These are phyloP conservation scores for Cordyceps militaris DNA, from an alignment of 2,329 filamentous ascomycete species.

Conservation along the genomic window DNA sequence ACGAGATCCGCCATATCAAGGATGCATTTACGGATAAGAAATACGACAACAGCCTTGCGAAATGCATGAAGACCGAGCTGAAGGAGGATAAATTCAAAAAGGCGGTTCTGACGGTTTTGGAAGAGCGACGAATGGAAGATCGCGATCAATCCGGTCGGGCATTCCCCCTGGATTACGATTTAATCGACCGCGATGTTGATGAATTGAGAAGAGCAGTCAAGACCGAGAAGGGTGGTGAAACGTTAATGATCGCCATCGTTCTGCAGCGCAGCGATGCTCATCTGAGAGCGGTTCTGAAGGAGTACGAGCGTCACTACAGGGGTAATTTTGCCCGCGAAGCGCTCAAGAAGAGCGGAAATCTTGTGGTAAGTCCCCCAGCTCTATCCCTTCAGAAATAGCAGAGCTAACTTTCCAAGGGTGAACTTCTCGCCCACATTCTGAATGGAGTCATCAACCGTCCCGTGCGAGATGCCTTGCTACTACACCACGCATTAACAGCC, in stretches of 20 bases:
- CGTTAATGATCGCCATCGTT: conserved; percentile 78
- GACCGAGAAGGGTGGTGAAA: conserved; percentile 76
- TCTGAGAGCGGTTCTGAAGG: conserved; percentile 67
- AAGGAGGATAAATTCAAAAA: conserved; percentile 95
- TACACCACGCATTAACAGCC: conserved; percentile 81
- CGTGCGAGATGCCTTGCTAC: conserved; percentile 81
- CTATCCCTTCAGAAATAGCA: conserved; percentile 1
- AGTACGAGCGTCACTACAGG: conserved; percentile 66
- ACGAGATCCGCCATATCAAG: conserved; percentile 83
- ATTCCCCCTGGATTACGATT: conserved; percentile 48
- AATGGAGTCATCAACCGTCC: conserved; percentile 96
- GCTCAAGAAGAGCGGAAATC: conserved; percentile 79
- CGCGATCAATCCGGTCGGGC: conserved; percentile 55
- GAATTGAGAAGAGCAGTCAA: conserved; percentile 62
- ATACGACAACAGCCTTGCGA: conserved; percentile 71
- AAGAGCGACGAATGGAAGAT: conserved; percentile 79
- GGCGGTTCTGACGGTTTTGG: conserved; percentile 75
- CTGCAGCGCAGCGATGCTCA: conserved; percentile 75
- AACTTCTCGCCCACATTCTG: conserved; percentile 88
- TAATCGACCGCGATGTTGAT: conserved; percentile 65
- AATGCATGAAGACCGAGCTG: conserved; percentile 87
- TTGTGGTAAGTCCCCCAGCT: conserved; percentile 63
- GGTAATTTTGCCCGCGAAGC: conserved; percentile 85
- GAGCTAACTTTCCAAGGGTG: conserved; percentile 54
- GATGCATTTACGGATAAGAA: conserved; percentile 85